phyloP scores from a whole-genome alignment of 129 eudicot genomes.

The Ambrosia artemisiifolia region DNA sequence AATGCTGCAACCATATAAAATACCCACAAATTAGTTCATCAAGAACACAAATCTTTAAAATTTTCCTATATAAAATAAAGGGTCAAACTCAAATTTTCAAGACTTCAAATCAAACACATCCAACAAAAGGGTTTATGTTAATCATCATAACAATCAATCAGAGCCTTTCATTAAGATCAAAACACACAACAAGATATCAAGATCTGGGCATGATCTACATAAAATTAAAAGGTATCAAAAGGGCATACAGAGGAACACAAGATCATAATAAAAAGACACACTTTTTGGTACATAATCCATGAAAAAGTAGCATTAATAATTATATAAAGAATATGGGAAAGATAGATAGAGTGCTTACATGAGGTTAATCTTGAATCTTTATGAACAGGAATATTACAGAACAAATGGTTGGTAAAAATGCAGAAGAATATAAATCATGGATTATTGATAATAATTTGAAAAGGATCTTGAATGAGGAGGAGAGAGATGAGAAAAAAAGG shows the following conservation, averaged over 20 bases:
- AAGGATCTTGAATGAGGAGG: slow-evolving; percentile 26
- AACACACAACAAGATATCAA: slow-evolving; percentile 36
- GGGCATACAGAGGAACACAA: slow-evolving; percentile 18
- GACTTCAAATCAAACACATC: background rate
- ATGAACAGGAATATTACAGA: background rate
- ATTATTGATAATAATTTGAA: slow-evolving; percentile 36
- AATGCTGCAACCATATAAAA: background rate
- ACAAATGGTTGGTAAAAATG: slow-evolving; percentile 4
- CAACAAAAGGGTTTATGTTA: slow-evolving; percentile 10
- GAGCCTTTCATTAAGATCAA: slow-evolving; percentile 34
- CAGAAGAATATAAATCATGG: slow-evolving; percentile 15
- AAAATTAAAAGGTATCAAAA: slow-evolving; percentile 1
- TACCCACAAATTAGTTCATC: slow-evolving; percentile 1
- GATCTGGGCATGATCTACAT: slow-evolving; percentile 50
- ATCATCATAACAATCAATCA: background rate
- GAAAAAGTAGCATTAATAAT: background rate
- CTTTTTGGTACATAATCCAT: slow-evolving; percentile 9
- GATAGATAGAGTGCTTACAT: slow-evolving; percentile 21
- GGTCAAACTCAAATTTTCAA: slow-evolving; percentile 5
- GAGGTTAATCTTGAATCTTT: slow-evolving; percentile 11
- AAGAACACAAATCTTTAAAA: slow-evolving; percentile 14
- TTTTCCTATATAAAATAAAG: background rate
- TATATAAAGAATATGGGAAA: background rate
- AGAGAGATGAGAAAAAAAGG: slow-evolving; percentile 17
- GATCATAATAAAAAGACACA: slow-evolving; percentile 4